These are phyloP conservation scores for Apiospora saccharicola DNA, from an alignment of 2,329 filamentous ascomycete species.

Conservation along the genomic window DNA sequence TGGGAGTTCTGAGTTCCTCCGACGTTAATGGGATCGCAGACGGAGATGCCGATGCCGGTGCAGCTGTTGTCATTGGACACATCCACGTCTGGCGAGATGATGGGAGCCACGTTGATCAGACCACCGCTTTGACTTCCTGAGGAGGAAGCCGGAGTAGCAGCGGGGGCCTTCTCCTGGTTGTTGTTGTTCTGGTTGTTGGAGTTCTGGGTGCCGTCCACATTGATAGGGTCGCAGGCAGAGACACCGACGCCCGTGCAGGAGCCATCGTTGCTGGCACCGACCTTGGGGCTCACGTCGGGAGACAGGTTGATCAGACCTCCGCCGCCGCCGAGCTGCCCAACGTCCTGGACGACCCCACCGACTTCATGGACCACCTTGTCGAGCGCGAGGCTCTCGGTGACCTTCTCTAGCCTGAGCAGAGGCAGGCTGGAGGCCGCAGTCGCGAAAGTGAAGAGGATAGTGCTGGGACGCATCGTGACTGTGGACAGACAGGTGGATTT, in stretches of 20 bases:
- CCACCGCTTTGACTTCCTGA: conserved; percentile 3
- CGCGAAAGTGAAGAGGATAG: neutral
- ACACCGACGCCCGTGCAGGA: conserved; percentile 35
- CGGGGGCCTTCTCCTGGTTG: neutral
- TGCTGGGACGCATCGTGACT: conserved; percentile 1
- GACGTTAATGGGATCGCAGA: conserved; percentile 38
- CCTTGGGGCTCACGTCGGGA: conserved; percentile 29
- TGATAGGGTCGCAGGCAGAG: conserved; percentile 39
- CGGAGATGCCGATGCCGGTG: conserved; percentile 34
- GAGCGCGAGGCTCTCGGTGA: neutral
- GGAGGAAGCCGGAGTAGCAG: neutral
- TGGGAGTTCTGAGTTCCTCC: conserved; percentile 28
- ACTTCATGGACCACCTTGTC: neutral
- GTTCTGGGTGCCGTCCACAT: conserved; percentile 33
- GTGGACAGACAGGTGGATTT: neutral
- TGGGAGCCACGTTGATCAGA: conserved; percentile 32
- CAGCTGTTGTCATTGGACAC: conserved; percentile 34
- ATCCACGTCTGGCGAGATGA: conserved; percentile 29
- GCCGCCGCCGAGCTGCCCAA: neutral
- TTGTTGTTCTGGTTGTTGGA: conserved; percentile 30
- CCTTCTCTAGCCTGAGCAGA: neutral
- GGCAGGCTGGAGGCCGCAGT: neutral
- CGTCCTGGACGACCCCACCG: neutral
- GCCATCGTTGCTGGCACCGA: conserved; percentile 29
- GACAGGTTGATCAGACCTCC: conserved; percentile 30